Conservation (phyloP, 257 asterid species). For the Handroanthus guayacan region DNA sequence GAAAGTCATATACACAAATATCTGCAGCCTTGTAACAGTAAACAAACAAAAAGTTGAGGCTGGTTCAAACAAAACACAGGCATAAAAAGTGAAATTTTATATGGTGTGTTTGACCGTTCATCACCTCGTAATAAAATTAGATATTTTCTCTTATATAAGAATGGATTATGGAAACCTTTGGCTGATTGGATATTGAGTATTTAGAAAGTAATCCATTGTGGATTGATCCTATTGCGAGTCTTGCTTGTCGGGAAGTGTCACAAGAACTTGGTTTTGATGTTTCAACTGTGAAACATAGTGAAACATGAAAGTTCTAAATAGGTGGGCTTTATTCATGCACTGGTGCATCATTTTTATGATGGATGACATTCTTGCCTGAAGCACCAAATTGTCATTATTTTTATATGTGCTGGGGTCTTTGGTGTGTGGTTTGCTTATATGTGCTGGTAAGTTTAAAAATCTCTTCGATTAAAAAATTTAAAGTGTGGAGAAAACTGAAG, state of each 20-base stretch:
- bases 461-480: not conserved
- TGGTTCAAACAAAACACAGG: not conserved
- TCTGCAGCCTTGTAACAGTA: too few relatives aligned
- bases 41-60: not conserved
- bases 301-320: not conserved
- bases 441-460: not conserved
- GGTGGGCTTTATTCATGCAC: constrained; percentile 10
- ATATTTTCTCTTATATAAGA: not conserved
- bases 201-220: not conserved
- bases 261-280: constrained; percentile 7
- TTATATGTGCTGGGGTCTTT: not conserved
- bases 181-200: not conserved
- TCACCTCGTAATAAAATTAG: not conserved
- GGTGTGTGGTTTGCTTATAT: constrained; percentile 5
- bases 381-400: constrained; percentile 3
- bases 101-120: not conserved
- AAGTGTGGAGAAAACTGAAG: not conserved
- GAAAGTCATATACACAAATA: too few relatives aligned
- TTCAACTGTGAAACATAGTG: constrained; percentile 16
- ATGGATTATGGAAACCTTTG: constrained; percentile 12
- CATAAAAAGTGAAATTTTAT: not conserved
- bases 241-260: not conserved
- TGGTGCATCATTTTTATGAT: not conserved
- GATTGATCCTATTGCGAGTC: constrained; percentile 10
- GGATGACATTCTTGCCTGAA: constrained; percentile 24